Evolutionary conservation across 352 stramenopile genomes (phyloP).

Genomic region (Phytophthora rubi): DNA sequence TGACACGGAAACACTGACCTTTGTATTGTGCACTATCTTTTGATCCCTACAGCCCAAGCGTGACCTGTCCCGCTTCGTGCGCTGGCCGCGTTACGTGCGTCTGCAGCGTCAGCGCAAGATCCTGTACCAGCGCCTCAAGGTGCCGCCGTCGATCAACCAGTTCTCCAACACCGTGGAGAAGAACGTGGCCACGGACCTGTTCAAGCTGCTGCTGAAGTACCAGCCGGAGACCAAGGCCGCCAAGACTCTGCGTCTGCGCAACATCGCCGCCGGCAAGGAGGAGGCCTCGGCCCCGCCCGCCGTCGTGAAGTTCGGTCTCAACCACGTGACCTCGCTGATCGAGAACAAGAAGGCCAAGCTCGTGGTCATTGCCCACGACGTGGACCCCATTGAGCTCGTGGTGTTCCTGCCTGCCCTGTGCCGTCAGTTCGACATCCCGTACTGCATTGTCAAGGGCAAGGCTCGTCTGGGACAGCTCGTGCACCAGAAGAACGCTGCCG

Average conservation of each 20-base stretch:
- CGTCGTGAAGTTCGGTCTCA: constrained; percentile 98
- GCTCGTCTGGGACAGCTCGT: constrained; percentile 97
- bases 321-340: constrained; percentile 99
- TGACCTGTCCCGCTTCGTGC: constrained; percentile 98
- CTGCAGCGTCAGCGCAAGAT: constrained; percentile 99
- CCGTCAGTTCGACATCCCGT: constrained; percentile 99
- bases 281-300: constrained; percentile 87
- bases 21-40: constrained; percentile 17
- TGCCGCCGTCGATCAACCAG: constrained; percentile 99
- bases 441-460: constrained; percentile 99
- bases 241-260: constrained; percentile 98
- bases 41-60: constrained; percentile 82
- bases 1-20: constrained; percentile 28
- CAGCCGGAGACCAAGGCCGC: constrained; percentile 97
- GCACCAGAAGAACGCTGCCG: constrained; percentile 98
- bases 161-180: constrained; percentile 99
- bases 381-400: constrained; percentile 98
- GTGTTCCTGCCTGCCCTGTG: constrained; percentile 98
- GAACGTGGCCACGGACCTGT: constrained; percentile 98
- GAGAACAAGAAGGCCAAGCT: constrained; percentile 99
- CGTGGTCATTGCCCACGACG: constrained; percentile 99
- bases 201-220: constrained; percentile 99
- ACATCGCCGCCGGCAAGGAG: constrained; percentile 95
- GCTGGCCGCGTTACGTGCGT: constrained; percentile 98
- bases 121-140: constrained; percentile 98